phyloP scores from a whole-genome alignment of 768 basidiomycete species.

The Tulasnella sp. region DNA sequence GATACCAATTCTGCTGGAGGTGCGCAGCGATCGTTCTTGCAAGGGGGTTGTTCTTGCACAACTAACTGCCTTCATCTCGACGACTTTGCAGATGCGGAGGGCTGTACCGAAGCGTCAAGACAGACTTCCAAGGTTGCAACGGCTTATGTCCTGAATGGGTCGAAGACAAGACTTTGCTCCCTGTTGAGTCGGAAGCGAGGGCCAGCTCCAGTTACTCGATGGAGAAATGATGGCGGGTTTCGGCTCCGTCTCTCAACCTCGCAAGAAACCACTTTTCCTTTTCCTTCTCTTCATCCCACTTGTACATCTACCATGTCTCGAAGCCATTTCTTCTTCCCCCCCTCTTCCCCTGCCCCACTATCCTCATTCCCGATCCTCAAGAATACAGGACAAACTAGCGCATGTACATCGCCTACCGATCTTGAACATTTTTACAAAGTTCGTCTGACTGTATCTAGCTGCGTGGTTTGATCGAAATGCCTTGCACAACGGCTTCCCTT shows the following conservation, averaged over 20 bases:
- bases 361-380: too few species aligned
- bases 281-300: too few species aligned
- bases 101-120: not conserved
- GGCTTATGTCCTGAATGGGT: not conserved
- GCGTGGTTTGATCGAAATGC: too few species aligned
- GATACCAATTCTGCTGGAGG: constrained; percentile 2
- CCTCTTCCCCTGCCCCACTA: too few species aligned
- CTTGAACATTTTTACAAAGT: too few species aligned
- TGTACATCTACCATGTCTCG: too few species aligned
- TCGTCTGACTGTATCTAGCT: too few species aligned
- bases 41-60: not conserved
- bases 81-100: not conserved
- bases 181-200: not conserved
- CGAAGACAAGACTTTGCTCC: not conserved
- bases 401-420: too few species aligned
- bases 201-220: not conserved
- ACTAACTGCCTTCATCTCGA: not conserved
- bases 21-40: not conserved
- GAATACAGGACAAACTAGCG: too few species aligned
- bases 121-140: not conserved
- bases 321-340: too few species aligned
- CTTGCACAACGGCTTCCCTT: too few species aligned
- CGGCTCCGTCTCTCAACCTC: not conserved
- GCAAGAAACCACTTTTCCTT: too few species aligned
- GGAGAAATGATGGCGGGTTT: not conserved